These are phyloP conservation scores for Scleroderma citrinum DNA, from an alignment of 768 basidiomycete species.

Conservation along the genomic window DNA sequence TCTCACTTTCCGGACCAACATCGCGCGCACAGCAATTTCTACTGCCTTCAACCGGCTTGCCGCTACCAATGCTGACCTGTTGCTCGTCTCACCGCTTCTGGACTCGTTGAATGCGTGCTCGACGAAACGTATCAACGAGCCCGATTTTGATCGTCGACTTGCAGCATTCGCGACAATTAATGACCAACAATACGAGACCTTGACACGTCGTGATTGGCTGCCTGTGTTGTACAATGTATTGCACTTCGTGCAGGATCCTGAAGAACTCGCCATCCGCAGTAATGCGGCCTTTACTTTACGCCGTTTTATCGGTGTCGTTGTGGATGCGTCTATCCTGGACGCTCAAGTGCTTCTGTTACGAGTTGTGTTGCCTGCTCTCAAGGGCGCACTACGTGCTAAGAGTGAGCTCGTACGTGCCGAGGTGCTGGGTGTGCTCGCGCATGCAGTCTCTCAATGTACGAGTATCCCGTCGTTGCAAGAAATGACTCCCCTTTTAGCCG, in stretches of 20 bases:
- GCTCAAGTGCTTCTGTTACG: slow-evolving; percentile 54
- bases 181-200: slow-evolving; percentile 47
- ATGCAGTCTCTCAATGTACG: slow-evolving; percentile 62
- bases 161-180: slow-evolving; percentile 70
- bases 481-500: slow-evolving; percentile 74
- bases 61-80: slow-evolving; percentile 35
- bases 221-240: slow-evolving; percentile 81
- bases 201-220: slow-evolving; percentile 65
- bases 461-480: slow-evolving; percentile 61
- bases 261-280: slow-evolving; percentile 80
- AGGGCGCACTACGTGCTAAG: slow-evolving; percentile 72
- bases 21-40: slow-evolving; percentile 64
- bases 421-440: slow-evolving; percentile 69
- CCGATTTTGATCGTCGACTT: slow-evolving; percentile 86
- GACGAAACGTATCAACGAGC: slow-evolving; percentile 74
- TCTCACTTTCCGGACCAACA: slow-evolving; percentile 65
- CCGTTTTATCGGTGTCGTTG: slow-evolving; percentile 66
- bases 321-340: slow-evolving; percentile 33
- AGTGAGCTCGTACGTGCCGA: slow-evolving; percentile 86
- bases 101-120: slow-evolving; percentile 84
- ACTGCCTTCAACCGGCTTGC: slow-evolving; percentile 54
- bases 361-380: slow-evolving; percentile 70
- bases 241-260: slow-evolving; percentile 81
- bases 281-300: slow-evolving; percentile 74
- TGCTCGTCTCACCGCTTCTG: slow-evolving; percentile 47